Base-by-base conservation (phyloP, 2,329 filamentous ascomycete genomes). In the Cladophialophora carrionii region DNA sequence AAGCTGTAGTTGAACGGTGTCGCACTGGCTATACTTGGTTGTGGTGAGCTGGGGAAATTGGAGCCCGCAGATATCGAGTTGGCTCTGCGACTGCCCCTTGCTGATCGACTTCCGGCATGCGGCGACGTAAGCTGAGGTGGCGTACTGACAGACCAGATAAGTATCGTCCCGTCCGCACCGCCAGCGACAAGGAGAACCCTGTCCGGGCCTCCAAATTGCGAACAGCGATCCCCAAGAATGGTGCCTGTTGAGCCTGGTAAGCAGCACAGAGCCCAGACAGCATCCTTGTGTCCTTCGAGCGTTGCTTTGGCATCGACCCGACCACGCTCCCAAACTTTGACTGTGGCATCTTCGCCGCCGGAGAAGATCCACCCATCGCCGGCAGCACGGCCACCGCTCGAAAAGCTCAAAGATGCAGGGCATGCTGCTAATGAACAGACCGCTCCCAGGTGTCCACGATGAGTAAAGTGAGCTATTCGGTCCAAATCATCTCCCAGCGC, bases 331-430 rank as follows among this genome's bases (percentile, higher is more conserved):
- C 95, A 99, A 0, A 99, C 92, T 32, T 93, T 87, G 43, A 99
- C 88, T 6, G 92, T 96, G 20, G 91, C 88, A 77, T 99, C 95
- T 76, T 97, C 92, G 3, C 95, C 95, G 66, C 95, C 95, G 4
- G 94, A 98, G 78, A 99, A 99, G 70, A 99, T 93, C 95, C 95
- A 99, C 31, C 95, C 95, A 72, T 98, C 95, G 34, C 94, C 94
- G 72, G 90, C 87, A 7, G 91, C 91, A 68, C 93, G 87, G 6
- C 93, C 92, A 41, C 93, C 91, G 20, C 92, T 96, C 7, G 91
- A 90, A 75, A 97, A 96, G 74, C 91, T 95, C 29, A 91, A 90
- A 1, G 91, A 89, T 1, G 92, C 88, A 1, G 92, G 92, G 83
- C 92, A 97, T 3, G 94, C 90, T 0, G 94, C 89, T 29, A 99